Evolutionary conservation across 352 stramenopile genomes (phyloP), one percentile per base, ranked within the genome.

Genomic region (Vaucheria bursata): DNA sequence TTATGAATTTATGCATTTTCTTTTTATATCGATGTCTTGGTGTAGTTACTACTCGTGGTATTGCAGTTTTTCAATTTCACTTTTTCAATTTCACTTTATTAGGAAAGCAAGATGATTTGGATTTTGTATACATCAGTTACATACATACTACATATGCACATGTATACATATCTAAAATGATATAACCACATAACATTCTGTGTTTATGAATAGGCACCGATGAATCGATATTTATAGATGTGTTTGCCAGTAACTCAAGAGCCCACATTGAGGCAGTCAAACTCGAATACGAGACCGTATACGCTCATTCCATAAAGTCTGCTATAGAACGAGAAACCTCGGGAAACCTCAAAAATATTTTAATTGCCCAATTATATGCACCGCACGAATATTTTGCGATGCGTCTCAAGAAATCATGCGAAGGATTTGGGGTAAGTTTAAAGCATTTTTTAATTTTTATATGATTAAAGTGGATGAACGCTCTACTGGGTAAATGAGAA

Each of bases 241-340:
- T 38, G 33, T 8, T 34, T 29, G 18, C 59, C 12, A 69, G 12
- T 6, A 69, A 29, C 18, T 69, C 59, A 69, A 34, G 29, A 69
- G 5, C 33, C 5, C 34, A 69, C 29, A 38, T 69, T 38, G 34
- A 81, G 66, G 76, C 68, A 29, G 78, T 81, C 66, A 81, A 81
- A 73, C 29, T 52, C 36, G 76, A 71, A 31, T 81, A 81, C 36
- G 76, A 81, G 52, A 53, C 52, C 5, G 38, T 72, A 37, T 33
- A 75, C 65, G 25, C 37, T 31, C 67, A 70, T 39, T 81, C 76
- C 25, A 67, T 81, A 45, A 68, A 73, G 37, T 73, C 33, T 39
- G 76, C 76, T 18, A 66, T 81, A 18, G 71, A 67, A 59, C 65
- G 71, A 8, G 70, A n/a, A 3, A 75, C 53, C 59, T 66, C 34